phyloP scores from a whole-genome alignment of 208 protist genomes.

The Sergeia podlipaevii region DNA sequence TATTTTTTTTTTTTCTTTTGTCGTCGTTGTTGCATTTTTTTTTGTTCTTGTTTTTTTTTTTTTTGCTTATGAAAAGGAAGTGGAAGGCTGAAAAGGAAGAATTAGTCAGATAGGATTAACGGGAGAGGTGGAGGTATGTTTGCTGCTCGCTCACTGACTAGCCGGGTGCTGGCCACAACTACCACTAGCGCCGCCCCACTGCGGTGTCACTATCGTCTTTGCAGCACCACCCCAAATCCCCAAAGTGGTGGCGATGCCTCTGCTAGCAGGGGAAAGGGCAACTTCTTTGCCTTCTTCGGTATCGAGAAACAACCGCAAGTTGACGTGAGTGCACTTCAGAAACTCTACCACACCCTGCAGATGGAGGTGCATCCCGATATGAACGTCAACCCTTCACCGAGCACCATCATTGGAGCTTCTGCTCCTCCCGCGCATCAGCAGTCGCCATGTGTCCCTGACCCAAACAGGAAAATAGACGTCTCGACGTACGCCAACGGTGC shows the following conservation, averaged over 20 bases:
- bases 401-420: neutral
- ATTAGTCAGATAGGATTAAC: too few species aligned
- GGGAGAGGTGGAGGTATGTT: too few species aligned
- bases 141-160: neutral
- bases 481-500: conserved; percentile 75
- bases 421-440: conserved; percentile 1
- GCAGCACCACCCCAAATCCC: neutral
- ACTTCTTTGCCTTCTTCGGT: conserved; percentile 74
- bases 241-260: too few species aligned
- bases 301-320: conserved; percentile 44
- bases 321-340: conserved; percentile 52
- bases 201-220: neutral
- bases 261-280: conserved; percentile 27
- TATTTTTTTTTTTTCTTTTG: conserved; percentile 4
- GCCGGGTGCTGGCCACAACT: neutral
- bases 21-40: neutral
- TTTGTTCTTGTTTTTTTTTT: neutral
- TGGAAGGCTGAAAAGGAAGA: too few species aligned
- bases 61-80: too few species aligned
- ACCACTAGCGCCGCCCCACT: neutral
- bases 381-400: conserved; percentile 13
- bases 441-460: conserved; percentile 8
- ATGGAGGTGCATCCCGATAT: conserved; percentile 75
- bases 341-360: conserved; percentile 73
- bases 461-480: conserved; percentile 9